Percentiles rank a stretch among this genome's conserved stretches.
Conservation (phyloP, 768 basidiomycete species). For the Lentinula raphanica region DNA sequence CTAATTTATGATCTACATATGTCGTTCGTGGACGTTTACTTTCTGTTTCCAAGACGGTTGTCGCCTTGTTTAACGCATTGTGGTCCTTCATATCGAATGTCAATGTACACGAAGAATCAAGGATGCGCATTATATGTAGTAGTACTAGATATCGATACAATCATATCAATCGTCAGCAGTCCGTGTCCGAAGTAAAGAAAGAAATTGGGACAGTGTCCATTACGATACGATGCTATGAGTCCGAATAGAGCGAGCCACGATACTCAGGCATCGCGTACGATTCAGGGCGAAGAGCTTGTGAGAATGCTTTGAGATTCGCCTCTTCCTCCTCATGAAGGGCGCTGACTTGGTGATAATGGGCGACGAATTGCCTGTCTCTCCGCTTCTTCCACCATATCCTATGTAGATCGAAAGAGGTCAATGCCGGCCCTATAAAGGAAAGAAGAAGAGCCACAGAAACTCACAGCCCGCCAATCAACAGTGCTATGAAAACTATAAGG, state of each 20-base stretch:
- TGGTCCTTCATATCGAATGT: too few species aligned
- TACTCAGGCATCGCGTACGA: conserved; percentile 7
- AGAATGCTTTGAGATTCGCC: not conserved
- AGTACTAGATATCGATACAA: not conserved
- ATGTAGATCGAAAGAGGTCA: not conserved
- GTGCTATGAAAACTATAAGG: conserved; percentile 34
- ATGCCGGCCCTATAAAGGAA: too few species aligned
- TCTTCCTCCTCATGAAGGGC: conserved; percentile 15
- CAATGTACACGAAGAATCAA: too few species aligned
- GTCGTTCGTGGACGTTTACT: not conserved
- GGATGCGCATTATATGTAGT: too few species aligned
- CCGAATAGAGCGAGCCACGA: not conserved
- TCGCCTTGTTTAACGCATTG: too few species aligned
- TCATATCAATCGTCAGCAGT: not conserved
- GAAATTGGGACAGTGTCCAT: not conserved
- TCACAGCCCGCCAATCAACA: conserved; percentile 34
- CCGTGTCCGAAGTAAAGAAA: too few species aligned
- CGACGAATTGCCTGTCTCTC: conserved; percentile 10
- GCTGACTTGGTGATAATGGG: conserved; percentile 14
- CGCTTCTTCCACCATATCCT: conserved; percentile 24
- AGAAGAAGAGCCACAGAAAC: conserved; percentile 12
- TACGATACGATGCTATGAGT: not conserved
- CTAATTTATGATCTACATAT: not conserved
- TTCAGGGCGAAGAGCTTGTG: conserved; percentile 1
- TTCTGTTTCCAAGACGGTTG: too few species aligned